Conservation (phyloP, 116 monocot species). For the Phalaenopsis hybrid region DNA sequence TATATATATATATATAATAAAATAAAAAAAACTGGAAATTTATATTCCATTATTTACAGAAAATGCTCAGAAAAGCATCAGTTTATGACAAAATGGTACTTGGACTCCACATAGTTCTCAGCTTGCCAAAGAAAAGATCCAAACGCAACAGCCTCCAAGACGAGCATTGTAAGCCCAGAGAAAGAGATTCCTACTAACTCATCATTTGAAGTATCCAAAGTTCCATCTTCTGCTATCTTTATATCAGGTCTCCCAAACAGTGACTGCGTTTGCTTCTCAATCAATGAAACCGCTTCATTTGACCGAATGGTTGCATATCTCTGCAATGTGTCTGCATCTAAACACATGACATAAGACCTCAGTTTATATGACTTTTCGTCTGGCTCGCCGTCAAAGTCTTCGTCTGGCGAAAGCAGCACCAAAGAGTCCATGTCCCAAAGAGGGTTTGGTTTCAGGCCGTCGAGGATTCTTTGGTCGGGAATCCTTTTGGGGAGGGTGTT, state of each 20-base stretch:
- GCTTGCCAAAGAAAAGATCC: constrained; percentile 93
- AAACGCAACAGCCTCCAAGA: constrained; percentile 85
- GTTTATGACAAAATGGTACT: constrained; percentile 61
- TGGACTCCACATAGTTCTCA: constrained; percentile 75
- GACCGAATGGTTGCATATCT: constrained; percentile 90
- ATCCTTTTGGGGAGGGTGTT: constrained; percentile 45
- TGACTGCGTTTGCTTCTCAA: constrained; percentile 95
- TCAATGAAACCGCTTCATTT: constrained; percentile 66
- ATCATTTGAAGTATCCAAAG: constrained; percentile 52
- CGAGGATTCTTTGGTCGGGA: constrained; percentile 30
- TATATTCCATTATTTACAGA: too few species aligned
- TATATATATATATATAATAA: too few species aligned
- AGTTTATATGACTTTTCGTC: constrained; percentile 35
- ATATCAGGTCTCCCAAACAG: constrained; percentile 88
- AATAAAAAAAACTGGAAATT: too few species aligned
- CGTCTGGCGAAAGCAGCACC: constrained; percentile 72
- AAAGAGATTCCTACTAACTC: constrained; percentile 53
- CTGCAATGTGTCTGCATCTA: constrained; percentile 89
- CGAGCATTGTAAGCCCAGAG: constrained; percentile 55
- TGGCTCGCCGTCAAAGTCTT: constrained; percentile 17
- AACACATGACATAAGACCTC: constrained; percentile 76
- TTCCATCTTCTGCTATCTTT: constrained; percentile 64
- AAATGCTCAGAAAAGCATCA: constrained; percentile 12
- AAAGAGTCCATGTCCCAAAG: constrained; percentile 87
- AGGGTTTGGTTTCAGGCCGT: constrained; percentile 51